phyloP scores from a whole-genome alignment of 495 filamentous ascomycete genomes.

The Staphylotrichum longicolle region DNA sequence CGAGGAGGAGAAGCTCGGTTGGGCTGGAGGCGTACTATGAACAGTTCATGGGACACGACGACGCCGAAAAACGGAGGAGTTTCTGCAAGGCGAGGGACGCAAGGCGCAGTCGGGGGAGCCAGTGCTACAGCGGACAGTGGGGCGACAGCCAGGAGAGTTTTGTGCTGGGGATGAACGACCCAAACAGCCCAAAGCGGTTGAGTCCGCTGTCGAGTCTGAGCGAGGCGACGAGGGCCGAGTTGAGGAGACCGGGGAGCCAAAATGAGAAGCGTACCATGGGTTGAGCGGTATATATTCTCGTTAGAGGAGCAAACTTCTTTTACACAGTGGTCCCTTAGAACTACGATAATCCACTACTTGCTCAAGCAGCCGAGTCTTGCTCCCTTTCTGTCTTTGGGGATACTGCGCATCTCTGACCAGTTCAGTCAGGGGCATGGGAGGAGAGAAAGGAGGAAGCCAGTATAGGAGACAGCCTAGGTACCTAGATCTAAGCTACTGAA shows the following conservation, averaged over 20 bases:
- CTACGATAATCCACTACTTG: too few species aligned
- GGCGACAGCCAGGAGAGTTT: slow-evolving; percentile 32
- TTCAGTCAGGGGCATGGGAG: too few species aligned
- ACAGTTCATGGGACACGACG: slow-evolving; percentile 20
- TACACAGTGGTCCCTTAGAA: too few species aligned
- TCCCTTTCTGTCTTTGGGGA: too few species aligned
- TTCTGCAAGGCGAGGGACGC: slow-evolving; percentile 12
- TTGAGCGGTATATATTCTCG: not conserved
- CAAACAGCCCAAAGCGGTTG: slow-evolving; percentile 31
- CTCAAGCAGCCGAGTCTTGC: too few species aligned
- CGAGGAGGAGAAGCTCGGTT: slow-evolving; percentile 24
- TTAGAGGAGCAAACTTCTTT: too few species aligned
- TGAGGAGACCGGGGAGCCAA: not conserved
- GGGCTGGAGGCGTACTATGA: slow-evolving; percentile 32
- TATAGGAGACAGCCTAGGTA: too few species aligned
- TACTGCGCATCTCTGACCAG: too few species aligned
- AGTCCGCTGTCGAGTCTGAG: slow-evolving; percentile 29
- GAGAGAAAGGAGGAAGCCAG: too few species aligned
- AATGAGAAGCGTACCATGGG: not conserved
- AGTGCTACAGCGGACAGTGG: slow-evolving; percentile 21
- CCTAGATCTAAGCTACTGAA: too few species aligned
- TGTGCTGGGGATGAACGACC: slow-evolving; percentile 31
- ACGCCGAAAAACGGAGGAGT: slow-evolving; percentile 13
- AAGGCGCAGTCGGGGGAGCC: slow-evolving; percentile 11
- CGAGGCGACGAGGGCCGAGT: slow-evolving; percentile 1